These are phyloP conservation scores for Mycena maculata DNA, from an alignment of 768 basidiomycete genomes.

Conservation along the genomic window DNA sequence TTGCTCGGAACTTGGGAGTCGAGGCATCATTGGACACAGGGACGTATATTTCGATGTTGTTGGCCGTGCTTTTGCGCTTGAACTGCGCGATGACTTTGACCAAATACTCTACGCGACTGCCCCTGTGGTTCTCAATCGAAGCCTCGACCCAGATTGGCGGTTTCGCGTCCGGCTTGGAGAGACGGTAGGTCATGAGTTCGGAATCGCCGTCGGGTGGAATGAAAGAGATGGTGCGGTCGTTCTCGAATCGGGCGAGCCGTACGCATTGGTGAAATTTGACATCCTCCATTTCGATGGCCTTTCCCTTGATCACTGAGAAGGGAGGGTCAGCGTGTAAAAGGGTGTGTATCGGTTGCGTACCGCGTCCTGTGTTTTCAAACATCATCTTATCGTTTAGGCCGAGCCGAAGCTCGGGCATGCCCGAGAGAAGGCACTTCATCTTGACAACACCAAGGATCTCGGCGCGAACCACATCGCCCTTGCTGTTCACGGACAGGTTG, in stretches of 20 bases:
- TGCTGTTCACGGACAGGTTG: slow-evolving; percentile 88
- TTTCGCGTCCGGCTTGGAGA: slow-evolving; percentile 94
- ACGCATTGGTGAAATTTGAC: slow-evolving; percentile 99
- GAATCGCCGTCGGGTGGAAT: slow-evolving; percentile 99
- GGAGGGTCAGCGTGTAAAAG: not conserved
- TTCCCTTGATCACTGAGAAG: slow-evolving; percentile 82
- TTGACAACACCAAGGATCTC: slow-evolving; percentile 97
- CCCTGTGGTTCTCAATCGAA: slow-evolving; percentile 91
- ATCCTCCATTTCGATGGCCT: slow-evolving; percentile 99
- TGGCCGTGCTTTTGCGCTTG: slow-evolving; percentile 94
- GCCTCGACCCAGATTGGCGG: slow-evolving; percentile 98
- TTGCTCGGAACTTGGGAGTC: slow-evolving; percentile 93
- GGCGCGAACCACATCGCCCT: slow-evolving; percentile 95
- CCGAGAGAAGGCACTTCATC: slow-evolving; percentile 99
- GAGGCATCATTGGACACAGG: slow-evolving; percentile 99
- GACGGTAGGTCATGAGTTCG: slow-evolving; percentile 96
- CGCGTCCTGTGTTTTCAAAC: slow-evolving; percentile 96
- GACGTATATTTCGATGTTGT: slow-evolving; percentile 98
- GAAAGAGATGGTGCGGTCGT: slow-evolving; percentile 98
- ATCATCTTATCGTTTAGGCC: slow-evolving; percentile 99
- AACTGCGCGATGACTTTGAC: slow-evolving; percentile 97
- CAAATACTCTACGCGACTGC: slow-evolving; percentile 94
- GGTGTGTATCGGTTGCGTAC: slow-evolving; percentile 57
- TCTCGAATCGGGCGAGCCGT: slow-evolving; percentile 95
- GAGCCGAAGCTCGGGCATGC: slow-evolving; percentile 96